Conservation (phyloP, 2,329 filamentous ascomycete species). For the Neonectria neomacrospora region DNA sequence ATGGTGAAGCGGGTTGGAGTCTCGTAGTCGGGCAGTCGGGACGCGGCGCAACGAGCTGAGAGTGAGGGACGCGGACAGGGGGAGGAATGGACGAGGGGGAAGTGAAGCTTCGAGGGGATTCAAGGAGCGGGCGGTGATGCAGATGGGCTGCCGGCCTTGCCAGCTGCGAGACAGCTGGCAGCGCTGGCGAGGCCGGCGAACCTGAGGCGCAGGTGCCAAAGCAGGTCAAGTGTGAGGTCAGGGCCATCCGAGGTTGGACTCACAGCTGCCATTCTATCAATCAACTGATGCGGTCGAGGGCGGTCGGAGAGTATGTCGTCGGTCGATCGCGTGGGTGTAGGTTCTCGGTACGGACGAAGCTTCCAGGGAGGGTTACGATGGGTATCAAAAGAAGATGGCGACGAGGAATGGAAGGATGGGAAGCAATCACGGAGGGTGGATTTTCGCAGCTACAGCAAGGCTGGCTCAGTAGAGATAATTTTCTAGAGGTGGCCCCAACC, state of each 20-base stretch:
- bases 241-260: constrained; percentile 44
- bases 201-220: constrained; percentile 15
- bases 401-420: constrained; percentile 44
- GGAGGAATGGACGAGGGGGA: neutral
- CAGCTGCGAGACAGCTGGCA: constrained; percentile 22
- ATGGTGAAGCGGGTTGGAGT: constrained; percentile 16
- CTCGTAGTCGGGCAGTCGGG: constrained; percentile 12
- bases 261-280: constrained; percentile 58
- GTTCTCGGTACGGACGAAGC: constrained; percentile 36
- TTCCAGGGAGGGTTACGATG: constrained; percentile 40
- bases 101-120: constrained; percentile 8
- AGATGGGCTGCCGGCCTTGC: constrained; percentile 12
- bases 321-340: constrained; percentile 32
- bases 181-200: constrained; percentile 14
- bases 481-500: constrained; percentile 47
- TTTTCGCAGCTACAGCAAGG: constrained; percentile 49
- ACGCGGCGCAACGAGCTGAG: constrained; percentile 14
- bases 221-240: constrained; percentile 7
- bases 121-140: neutral
- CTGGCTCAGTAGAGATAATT: constrained; percentile 50
- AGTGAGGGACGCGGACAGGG: constrained; percentile 6
- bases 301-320: constrained; percentile 36
- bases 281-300: constrained; percentile 46
- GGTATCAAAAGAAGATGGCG: constrained; percentile 50
- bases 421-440: constrained; percentile 47